Conservation (phyloP, 768 basidiomycete species). For the Pleurotus sapidus region DNA sequence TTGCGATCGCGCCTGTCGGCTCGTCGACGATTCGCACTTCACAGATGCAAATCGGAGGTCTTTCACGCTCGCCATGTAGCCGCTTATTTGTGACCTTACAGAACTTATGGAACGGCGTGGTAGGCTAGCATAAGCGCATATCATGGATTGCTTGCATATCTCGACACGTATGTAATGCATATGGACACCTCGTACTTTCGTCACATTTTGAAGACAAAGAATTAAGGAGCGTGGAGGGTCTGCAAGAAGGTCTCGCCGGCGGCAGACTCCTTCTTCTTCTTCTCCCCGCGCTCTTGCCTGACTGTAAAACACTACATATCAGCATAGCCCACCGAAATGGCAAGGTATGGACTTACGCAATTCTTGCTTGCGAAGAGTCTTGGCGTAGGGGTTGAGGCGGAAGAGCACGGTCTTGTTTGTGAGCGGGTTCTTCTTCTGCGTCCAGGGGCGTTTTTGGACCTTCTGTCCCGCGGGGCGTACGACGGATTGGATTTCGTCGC, state of each 20-base stretch:
- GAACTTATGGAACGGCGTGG: neutral
- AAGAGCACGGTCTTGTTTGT: slow-evolving; percentile 91
- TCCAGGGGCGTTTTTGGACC: slow-evolving; percentile 90
- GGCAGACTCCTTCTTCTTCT: slow-evolving; percentile 51
- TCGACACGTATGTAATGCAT: neutral
- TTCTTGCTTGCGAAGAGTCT: slow-evolving; percentile 87
- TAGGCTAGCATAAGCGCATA: neutral
- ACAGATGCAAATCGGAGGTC: too few species aligned
- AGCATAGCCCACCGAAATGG: neutral
- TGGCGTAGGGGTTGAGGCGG: slow-evolving; percentile 98
- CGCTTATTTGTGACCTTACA: too few species aligned
- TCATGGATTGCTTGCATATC: neutral
- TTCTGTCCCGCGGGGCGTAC: slow-evolving; percentile 87
- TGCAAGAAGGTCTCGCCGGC: slow-evolving; percentile 84
- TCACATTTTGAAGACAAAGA: neutral
- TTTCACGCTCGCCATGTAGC: too few species aligned
- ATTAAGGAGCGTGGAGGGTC: slow-evolving; percentile 83
- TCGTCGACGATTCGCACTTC: too few species aligned
- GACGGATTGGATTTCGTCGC: slow-evolving; percentile 95
- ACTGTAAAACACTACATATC: slow-evolving; percentile 38
- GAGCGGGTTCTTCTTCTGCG: slow-evolving; percentile 99
- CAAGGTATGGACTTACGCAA: slow-evolving; percentile 57
- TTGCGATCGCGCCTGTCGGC: too few species aligned
- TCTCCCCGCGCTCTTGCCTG: slow-evolving; percentile 63
- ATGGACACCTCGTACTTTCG: neutral